A percentile compares a stretch with the other conserved stretches of the same genome.
These are phyloP conservation scores for Solanum bulbocastanum DNA, from an alignment of 257 asterid species.

Conservation along the genomic window DNA sequence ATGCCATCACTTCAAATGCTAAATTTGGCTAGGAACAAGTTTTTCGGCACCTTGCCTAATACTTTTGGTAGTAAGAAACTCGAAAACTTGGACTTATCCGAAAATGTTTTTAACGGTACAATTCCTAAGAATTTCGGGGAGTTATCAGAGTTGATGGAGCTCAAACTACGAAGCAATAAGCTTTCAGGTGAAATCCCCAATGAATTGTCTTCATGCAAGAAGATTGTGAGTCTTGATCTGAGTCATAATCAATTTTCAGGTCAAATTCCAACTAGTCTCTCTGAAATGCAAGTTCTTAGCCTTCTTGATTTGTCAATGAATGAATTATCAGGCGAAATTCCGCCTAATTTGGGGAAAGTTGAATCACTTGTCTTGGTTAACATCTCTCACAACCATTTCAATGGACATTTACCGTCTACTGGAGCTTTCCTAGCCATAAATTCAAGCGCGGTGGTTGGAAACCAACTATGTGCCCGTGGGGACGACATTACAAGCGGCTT, in stretches of 20 bases:
- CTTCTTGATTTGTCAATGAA: slow-evolving; percentile 65
- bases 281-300: slow-evolving; percentile 70
- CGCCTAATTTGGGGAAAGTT: slow-evolving; percentile 40
- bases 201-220: slow-evolving; percentile 43
- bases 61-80: slow-evolving; percentile 51
- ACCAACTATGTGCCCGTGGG: slow-evolving; percentile 37
- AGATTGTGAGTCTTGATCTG: slow-evolving; percentile 61
- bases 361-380: slow-evolving; percentile 68
- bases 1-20: slow-evolving; percentile 85
- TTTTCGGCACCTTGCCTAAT: slow-evolving; percentile 36
- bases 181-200: slow-evolving; percentile 59
- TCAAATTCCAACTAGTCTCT: slow-evolving; percentile 41
- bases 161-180: slow-evolving; percentile 37
- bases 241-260: slow-evolving; percentile 56
- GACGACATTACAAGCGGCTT: slow-evolving; percentile 28
- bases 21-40: slow-evolving; percentile 44
- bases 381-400: slow-evolving; percentile 57
- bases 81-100: slow-evolving; percentile 59
- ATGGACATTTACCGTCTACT: slow-evolving; percentile 54
- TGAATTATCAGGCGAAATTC: slow-evolving; percentile 48
- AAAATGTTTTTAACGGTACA: slow-evolving; percentile 39
- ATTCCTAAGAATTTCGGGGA: slow-evolving; percentile 39
- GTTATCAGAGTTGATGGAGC: slow-evolving; percentile 40
- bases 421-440: slow-evolving; percentile 68
- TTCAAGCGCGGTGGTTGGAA: slow-evolving; percentile 45